phyloP scores from a whole-genome alignment of 768 basidiomycete genomes.

The Serpula lacrymans region DNA sequence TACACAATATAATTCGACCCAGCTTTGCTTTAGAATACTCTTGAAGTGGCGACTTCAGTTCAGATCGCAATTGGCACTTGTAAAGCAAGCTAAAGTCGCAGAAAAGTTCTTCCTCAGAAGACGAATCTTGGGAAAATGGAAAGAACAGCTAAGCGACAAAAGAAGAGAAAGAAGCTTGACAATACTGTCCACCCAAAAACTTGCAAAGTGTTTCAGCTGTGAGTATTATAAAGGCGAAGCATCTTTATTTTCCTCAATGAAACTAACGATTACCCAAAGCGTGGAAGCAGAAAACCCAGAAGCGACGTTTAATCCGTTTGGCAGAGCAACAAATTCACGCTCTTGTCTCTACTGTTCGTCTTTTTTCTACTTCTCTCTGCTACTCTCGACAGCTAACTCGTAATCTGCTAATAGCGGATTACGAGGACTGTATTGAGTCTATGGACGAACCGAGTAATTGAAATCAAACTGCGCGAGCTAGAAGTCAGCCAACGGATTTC shows the following conservation, averaged over 20 bases:
- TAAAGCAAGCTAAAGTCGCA: constrained; percentile 53
- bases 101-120: constrained; percentile 49
- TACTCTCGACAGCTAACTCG: too few relatives aligned
- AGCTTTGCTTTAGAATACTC: constrained; percentile 39
- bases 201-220: constrained; percentile 36
- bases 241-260: too few relatives aligned
- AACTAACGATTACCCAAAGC: constrained; percentile 27
- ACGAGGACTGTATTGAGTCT: constrained; percentile 42
- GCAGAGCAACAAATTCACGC: constrained; percentile 43
- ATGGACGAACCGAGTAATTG: constrained; percentile 76
- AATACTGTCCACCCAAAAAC: constrained; percentile 37
- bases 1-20: constrained; percentile 38
- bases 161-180: constrained; percentile 42
- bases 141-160: constrained; percentile 39
- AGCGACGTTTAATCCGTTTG: constrained; percentile 36
- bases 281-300: constrained; percentile 42
- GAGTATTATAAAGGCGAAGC: constrained; percentile 8
- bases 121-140: constrained; percentile 48
- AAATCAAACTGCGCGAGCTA: constrained; percentile 70
- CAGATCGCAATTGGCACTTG: constrained; percentile 44
- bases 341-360: constrained; percentile 38
- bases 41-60: constrained; percentile 55
- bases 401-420: constrained; percentile 41
- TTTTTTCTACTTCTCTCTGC: too few relatives aligned
- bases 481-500: constrained; percentile 51